phyloP scores from a whole-genome alignment of 768 basidiomycete species.

The Macrolepiota dolichaula region DNA sequence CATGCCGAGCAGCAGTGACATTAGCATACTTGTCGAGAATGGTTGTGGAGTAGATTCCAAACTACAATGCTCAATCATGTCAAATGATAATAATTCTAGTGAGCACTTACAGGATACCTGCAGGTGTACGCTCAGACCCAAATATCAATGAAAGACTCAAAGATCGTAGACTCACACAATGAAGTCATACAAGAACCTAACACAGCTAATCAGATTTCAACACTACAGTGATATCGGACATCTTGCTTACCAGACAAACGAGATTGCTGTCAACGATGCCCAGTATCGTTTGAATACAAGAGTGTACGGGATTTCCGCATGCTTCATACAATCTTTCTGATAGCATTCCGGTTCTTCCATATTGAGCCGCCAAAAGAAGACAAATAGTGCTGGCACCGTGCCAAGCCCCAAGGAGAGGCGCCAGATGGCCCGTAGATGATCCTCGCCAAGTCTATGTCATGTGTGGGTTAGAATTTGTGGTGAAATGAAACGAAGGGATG shows the following conservation, averaged over 20 bases:
- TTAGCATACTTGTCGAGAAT: slow-evolving; percentile 57
- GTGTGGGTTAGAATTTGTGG: neutral
- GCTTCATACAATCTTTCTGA: slow-evolving; percentile 77
- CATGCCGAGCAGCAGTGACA: neutral
- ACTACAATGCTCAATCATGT: slow-evolving; percentile 33
- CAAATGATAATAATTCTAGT: neutral
- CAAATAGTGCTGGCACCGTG: slow-evolving; percentile 70
- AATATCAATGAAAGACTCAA: neutral
- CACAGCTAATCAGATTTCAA: neutral
- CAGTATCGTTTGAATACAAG: slow-evolving; percentile 83
- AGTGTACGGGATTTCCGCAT: slow-evolving; percentile 67
- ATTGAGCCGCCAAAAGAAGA: slow-evolving; percentile 84
- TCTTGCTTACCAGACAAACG: slow-evolving; percentile 60
- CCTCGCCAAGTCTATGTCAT: slow-evolving; percentile 56
- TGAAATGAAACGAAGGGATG: slow-evolving; percentile 19
- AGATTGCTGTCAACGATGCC: slow-evolving; percentile 67
- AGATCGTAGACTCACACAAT: slow-evolving; percentile 50
- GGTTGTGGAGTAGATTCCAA: slow-evolving; percentile 78
- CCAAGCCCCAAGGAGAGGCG: slow-evolving; percentile 84
- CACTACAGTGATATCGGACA: neutral
- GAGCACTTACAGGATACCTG: slow-evolving; percentile 59
- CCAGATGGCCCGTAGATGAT: slow-evolving; percentile 87
- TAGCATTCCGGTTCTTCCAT: slow-evolving; percentile 80
- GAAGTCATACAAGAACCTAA: slow-evolving; percentile 76
- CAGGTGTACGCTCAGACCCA: neutral